phyloP scores from a whole-genome alignment of 768 basidiomycete species.

The Amanita muscaria region DNA sequence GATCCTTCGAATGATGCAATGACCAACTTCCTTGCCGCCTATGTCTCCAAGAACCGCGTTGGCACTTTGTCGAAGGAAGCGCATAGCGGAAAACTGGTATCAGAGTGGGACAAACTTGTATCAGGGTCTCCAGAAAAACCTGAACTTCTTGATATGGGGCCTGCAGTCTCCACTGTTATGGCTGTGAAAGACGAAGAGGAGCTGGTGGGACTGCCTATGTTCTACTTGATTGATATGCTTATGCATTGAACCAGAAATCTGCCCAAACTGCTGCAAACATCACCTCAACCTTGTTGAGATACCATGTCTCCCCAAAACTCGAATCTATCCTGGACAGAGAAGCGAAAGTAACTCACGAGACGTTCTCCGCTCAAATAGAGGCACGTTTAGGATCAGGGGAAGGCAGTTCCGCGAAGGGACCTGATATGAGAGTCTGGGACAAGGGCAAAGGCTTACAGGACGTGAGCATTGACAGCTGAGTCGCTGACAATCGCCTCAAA shows the following conservation, averaged over 20 bases:
- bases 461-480: constrained; percentile 35
- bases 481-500: constrained; percentile 5
- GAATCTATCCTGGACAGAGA: constrained; percentile 89
- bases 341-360: constrained; percentile 83
- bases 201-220: constrained; percentile 42
- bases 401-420: constrained; percentile 66
- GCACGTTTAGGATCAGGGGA: constrained; percentile 79
- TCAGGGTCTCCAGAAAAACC: constrained; percentile 49
- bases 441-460: constrained; percentile 67
- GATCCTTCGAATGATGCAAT: constrained; percentile 70
- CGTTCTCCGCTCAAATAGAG: constrained; percentile 81
- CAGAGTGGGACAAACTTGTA: constrained; percentile 74
- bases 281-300: constrained; percentile 76
- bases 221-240: constrained; percentile 8
- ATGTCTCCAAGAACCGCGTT: constrained; percentile 53
- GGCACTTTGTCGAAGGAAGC: constrained; percentile 78
- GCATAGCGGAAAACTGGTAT: constrained; percentile 76
- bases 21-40: constrained; percentile 54
- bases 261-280: constrained; percentile 66
- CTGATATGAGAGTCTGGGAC: constrained; percentile 90
- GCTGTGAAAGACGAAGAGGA: constrained; percentile 90
- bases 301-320: constrained; percentile 82
- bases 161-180: constrained; percentile 70
- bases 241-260: constrained; percentile 48
- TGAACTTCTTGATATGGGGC: constrained; percentile 70